A percentile compares a stretch with the other conserved stretches of the same genome.
Conservation (phyloP, 768 basidiomycete genomes). For the Xerocomus potaroensis region DNA sequence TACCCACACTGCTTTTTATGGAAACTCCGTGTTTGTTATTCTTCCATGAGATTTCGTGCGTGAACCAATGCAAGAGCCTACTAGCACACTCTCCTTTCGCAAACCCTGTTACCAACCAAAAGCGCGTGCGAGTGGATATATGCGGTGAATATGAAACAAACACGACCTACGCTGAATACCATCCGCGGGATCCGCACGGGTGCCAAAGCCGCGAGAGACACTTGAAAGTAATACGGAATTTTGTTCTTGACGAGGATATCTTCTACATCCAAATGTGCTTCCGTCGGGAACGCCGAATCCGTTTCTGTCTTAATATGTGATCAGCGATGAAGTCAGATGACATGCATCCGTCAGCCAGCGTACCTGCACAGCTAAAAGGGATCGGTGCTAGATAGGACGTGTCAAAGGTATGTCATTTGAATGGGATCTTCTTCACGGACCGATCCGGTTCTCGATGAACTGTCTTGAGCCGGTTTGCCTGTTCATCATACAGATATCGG, state of each 20-base stretch:
- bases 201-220: conserved; percentile 36
- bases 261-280: conserved; percentile 52
- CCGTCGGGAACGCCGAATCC: conserved; percentile 50
- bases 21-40: too few relatives aligned
- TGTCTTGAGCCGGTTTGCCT: too few relatives aligned
- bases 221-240: conserved; percentile 51
- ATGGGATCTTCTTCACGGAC: conserved; percentile 31
- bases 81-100: conserved; percentile 57
- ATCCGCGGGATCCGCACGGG: conserved; percentile 28
- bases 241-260: conserved; percentile 50
- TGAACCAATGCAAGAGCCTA: conserved; percentile 49
- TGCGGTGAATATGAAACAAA: background rate
- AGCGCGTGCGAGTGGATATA: background rate
- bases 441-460: conserved; percentile 45
- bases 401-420: background rate
- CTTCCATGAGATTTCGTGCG: conserved; percentile 34
- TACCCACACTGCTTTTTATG: too few relatives aligned
- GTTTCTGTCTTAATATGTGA: conserved; percentile 37
- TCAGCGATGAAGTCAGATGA: background rate
- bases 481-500: conserved; percentile 17
- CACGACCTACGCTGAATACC: conserved; percentile 19
- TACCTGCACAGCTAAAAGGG: conserved; percentile 53
- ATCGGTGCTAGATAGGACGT: conserved; percentile 41
- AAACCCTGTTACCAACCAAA: conserved; percentile 43
- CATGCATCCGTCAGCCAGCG: background rate